Evolutionary conservation across 768 basidiomycete species (phyloP).

Genomic region (Tulasnella sp.): DNA sequence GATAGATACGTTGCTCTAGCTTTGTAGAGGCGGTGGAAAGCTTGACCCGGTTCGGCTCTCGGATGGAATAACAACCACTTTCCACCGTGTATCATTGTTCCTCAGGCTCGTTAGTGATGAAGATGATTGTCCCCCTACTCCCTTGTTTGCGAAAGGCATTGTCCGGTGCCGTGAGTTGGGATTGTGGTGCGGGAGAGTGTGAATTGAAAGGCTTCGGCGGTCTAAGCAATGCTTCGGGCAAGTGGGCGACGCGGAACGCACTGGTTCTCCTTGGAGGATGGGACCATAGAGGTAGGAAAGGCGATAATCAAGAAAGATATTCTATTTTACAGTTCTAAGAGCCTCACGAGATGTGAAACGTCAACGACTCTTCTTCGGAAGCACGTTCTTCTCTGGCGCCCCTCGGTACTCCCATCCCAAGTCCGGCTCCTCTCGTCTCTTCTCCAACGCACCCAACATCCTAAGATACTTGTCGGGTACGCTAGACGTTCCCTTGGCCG

Average conservation of each 20-base stretch:
- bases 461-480: neutral
- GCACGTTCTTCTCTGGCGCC: neutral
- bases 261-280: neutral
- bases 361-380: neutral
- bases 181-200: conserved; percentile 10
- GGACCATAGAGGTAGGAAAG: neutral
- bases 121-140: too few relatives aligned
- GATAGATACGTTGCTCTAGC: conserved; percentile 43
- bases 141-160: too few relatives aligned
- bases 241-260: neutral
- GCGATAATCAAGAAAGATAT: neutral
- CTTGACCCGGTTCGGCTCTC: neutral
- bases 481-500: neutral
- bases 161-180: too few relatives aligned
- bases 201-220: neutral
- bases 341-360: neutral
- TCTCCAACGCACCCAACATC: conserved; percentile 10
- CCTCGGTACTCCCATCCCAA: neutral
- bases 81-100: too few relatives aligned
- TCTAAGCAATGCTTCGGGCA: neutral
- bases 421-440: neutral
- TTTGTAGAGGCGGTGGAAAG: conserved; percentile 26
- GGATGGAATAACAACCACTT: too few relatives aligned
- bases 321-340: neutral
- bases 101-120: too few relatives aligned